Evolutionary conservation across 805 yeast genomes (phyloP).

Genomic region (Tetrapisispora fleetii): DNA sequence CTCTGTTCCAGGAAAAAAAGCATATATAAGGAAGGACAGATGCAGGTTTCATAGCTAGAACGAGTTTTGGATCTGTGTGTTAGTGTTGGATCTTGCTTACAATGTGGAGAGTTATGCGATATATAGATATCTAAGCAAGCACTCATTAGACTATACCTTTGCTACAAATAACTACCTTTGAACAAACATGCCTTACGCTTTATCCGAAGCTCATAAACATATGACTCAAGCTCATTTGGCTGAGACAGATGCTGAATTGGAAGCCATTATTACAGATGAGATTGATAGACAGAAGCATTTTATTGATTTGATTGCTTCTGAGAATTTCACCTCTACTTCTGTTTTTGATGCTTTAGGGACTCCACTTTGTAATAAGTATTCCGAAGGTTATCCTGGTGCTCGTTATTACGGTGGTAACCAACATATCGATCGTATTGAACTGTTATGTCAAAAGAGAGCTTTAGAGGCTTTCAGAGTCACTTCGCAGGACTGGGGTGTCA

Average conservation of each 20-base stretch:
- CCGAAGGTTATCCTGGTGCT: conserved; percentile 99
- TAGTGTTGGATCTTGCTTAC: too few species aligned
- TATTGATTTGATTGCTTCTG: conserved; percentile 89
- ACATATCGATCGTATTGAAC: conserved; percentile 88
- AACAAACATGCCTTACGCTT: background rate
- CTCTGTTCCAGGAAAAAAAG: too few species aligned
- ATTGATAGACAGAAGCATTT: conserved; percentile 88
- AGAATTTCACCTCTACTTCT: conserved; percentile 91
- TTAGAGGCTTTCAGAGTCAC: conserved; percentile 74
- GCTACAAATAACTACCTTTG: too few species aligned
- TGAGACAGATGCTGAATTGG: conserved; percentile 75
- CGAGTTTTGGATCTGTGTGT: too few species aligned
- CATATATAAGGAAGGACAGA: too few species aligned
- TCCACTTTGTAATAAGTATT: conserved; percentile 95
- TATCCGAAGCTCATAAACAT: conserved; percentile 50
- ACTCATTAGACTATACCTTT: too few species aligned
- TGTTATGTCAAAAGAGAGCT: conserved; percentile 89
- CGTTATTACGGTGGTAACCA: conserved; percentile 98
- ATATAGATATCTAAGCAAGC: too few species aligned
- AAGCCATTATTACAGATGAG: conserved; percentile 64
- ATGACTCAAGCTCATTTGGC: conserved; percentile 48
- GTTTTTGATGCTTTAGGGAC: conserved; percentile 95
- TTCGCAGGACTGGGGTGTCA: conserved; percentile 90
- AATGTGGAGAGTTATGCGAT: too few species aligned
- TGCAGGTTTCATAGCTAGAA: too few species aligned